Conservation (phyloP, 1,284 basidiomycete species). For the Heterobasidion irregulare region DNA sequence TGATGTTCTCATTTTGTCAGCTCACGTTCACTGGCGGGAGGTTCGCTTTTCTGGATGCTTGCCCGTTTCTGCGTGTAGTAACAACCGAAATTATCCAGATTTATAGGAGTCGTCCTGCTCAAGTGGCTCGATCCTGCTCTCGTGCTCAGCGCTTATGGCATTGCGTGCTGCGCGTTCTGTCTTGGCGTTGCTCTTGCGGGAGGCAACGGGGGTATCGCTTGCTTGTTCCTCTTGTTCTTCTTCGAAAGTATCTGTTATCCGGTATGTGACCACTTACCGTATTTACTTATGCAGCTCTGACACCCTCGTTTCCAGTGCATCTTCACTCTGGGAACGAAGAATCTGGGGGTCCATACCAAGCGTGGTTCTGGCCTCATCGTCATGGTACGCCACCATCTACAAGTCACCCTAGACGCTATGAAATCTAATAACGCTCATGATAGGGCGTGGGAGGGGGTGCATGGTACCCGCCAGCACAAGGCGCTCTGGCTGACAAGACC, state of each 20-base stretch:
- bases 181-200: conserved; percentile 44
- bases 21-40: conserved; percentile 66
- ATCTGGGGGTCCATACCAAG: conserved; percentile 64
- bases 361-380: conserved; percentile 64
- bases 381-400: conserved; percentile 30
- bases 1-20: conserved; percentile 66
- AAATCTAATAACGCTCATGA: not conserved
- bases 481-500: conserved; percentile 50
- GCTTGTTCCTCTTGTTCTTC: conserved; percentile 67
- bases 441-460: conserved; percentile 69
- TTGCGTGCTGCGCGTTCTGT: conserved; percentile 44
- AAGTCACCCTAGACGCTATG: not conserved
- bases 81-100: conserved; percentile 26
- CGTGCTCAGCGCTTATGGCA: conserved; percentile 46
- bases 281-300: not conserved
- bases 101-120: conserved; percentile 56
- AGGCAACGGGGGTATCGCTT: conserved; percentile 50
- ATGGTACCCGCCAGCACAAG: conserved; percentile 70
- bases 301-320: conserved; percentile 35
- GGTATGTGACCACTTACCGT: conserved; percentile 24
- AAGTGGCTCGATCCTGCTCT: conserved; percentile 60
- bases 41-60: conserved; percentile 21
- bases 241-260: conserved; percentile 72
- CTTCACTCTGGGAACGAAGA: conserved; percentile 65
- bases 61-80: not conserved